Base-by-base conservation (phyloP, 768 basidiomycete species). In the Tulasnella sp. region DNA sequence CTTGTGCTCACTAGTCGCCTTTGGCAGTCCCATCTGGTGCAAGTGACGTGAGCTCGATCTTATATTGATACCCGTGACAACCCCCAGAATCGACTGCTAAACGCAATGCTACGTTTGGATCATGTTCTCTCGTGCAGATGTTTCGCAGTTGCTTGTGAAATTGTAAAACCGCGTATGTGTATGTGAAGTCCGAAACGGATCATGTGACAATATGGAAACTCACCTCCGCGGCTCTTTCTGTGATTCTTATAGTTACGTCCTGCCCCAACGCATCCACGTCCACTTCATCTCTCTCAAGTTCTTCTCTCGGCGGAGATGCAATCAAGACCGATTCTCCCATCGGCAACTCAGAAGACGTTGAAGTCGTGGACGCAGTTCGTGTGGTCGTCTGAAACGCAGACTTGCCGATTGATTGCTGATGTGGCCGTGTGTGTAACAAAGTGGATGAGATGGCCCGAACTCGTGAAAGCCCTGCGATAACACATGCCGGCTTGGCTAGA, bases 1-100 rank as follows among this genome's bases (percentile, higher is more conserved):
- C 34, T 7, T 38, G 15, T 38, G 34, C 89, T 69, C 69, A 94
- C 93, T 93, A 96, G 72, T 96, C 93, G 64, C 93, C 91, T 3
- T 24, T 48, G 77, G 76, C 27, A 77, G 74, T 15, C 76, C 75
- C 45, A 73, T 71, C 38, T 34, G 56, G 11, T 4, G 38, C 42
- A 24, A 47, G 8, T n/a, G 76, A 77, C 2, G 87, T 85, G 3
- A 97, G 77, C 58, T 86, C 83, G 79, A 98, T 81, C 65, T 88
- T 94, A 71, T 97, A 96, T 67, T 96, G 92, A 70, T 97, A 97
- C 38, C 95, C 95, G 69, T 98, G 94, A 68, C 95, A 98, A 19
- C 95, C 95, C 10, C 95, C 95, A 10, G 86, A 89, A 67, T 96
- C 92, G 24, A 97, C 91, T 0, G 83, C 76, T 64, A 98, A 78